Base-by-base conservation (phyloP, 495 filamentous ascomycete genomes). In the Hypoxylon lenormandii region DNA sequence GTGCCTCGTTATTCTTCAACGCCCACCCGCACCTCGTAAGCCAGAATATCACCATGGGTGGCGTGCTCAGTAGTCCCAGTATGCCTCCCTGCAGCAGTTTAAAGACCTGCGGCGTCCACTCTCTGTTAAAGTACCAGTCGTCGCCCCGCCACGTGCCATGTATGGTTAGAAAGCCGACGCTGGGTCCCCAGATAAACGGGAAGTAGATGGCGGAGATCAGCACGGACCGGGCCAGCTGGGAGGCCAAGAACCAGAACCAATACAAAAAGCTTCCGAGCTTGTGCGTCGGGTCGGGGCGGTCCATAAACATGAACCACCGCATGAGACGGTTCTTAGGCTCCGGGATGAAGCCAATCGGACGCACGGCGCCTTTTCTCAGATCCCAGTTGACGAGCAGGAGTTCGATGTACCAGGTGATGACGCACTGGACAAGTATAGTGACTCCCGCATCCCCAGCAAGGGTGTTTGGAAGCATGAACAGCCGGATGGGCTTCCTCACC, bases 21-120 rank as follows among this genome's bases (percentile, higher is more conserved):
- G 70, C 79, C 81, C 80, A 84, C 5, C 80, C 81, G 11, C 76
- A 77, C 43, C 79, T 72, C 23, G 74, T 70, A 60, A 83, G 60
- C 78, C 76, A 82, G 64, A 80, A 79, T 28, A 69, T 48, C 49
- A 76, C 76, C 74, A 82, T 77, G 26, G 59, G 53, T 16, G 80
- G 80, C 68, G 79, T 80, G 51, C 69, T 71, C 37, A 79, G 54
- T 58, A 80, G 43, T 30, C 73, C 80, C 38, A 82, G 60, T 55
- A 78, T 64, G 26, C 67, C 78, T 60, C 80, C 80, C 50, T 76
- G 70, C 33, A 83, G 51, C 23, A 76, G 50, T 71, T 83, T 83
- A 48, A 80, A 83, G 36, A 83, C 43, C 66, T 80, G 55, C 23
- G 78, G 80, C 58, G 73, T 65, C 81, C 81, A 84, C 53, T 60